Conservation (phyloP, 495 filamentous ascomycete species). For the Aspergillus bridgeri region DNA sequence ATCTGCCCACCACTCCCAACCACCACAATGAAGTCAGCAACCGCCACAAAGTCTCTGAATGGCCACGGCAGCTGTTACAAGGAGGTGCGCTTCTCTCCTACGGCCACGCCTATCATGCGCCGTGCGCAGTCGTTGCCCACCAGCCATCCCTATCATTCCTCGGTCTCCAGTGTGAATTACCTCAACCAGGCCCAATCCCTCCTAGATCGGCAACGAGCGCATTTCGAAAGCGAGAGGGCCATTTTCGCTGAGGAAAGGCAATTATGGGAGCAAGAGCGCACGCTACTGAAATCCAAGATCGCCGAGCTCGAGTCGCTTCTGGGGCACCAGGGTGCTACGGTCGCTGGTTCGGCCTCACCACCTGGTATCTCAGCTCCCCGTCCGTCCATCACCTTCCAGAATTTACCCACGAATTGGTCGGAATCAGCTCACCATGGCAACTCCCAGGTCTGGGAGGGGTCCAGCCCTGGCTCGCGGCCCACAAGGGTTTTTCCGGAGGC, state of each 20-base stretch:
- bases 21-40: constrained; percentile 31
- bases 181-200: constrained; percentile 41
- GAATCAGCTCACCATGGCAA: neutral
- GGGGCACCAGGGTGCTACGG: constrained; percentile 17
- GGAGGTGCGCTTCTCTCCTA: constrained; percentile 48
- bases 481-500: constrained; percentile 42
- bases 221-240: constrained; percentile 36
- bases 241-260: constrained; percentile 40
- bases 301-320: constrained; percentile 36
- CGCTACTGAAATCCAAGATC: constrained; percentile 36
- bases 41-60: constrained; percentile 25
- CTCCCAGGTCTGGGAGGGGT: constrained; percentile 43
- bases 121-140: constrained; percentile 40
- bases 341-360: constrained; percentile 4
- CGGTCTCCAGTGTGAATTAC: constrained; percentile 29
- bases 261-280: constrained; percentile 43
- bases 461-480: constrained; percentile 36
- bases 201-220: constrained; percentile 37
- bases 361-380: constrained; percentile 10
- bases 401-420: constrained; percentile 3
- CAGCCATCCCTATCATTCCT: constrained; percentile 25
- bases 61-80: constrained; percentile 45
- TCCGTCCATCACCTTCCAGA: constrained; percentile 1
- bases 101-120: constrained; percentile 33
- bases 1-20: constrained; percentile 5